Base-by-base conservation (phyloP, 306 rosid genomes). In the Pyrus pyrifolia region DNA sequence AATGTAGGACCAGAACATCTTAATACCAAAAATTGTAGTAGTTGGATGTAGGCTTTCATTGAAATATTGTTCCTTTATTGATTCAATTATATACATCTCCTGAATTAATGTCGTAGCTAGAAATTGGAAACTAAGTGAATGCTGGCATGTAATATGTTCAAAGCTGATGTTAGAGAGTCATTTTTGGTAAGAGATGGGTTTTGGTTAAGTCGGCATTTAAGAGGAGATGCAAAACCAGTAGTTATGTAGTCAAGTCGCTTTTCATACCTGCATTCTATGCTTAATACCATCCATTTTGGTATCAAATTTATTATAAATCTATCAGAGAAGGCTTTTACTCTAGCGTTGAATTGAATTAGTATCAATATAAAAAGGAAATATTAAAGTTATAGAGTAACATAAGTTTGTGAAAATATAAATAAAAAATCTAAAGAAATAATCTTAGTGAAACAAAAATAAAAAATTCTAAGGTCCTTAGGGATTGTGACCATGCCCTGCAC, bases 201-300 rank as follows among this genome's bases (percentile, higher is more conserved):
- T 55, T 82, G 65, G 58, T 25, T 35, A 74, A 82, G 75, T 78
- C 64, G 25, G 11, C 19, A 49, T 55, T 65, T 18, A 70, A 59
- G 69, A 4, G 42, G 69, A 74, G 15, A 27, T 17, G 49, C 35
- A 53, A 69, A 63, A 22, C n/a, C 52, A 53, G 64, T 9, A 70
- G 23, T 65, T 25, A 29, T 76, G 59, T 62, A 67, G 81, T 67
- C 79, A 68, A 63, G 68, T 77, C 85, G 33, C 64, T 45, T 33
- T 81, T 49, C 59, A 49, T 68, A 65, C 78, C 78, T 79, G 52
- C 31, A 57, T 40, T 67, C 67, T 27, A 42, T 72, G 58, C 70
- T 40, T 11, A 61, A 73, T 25, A 44, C 70, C 49, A 62, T 63
- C 46, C 45, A 64, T 71, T 72, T 59, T 27, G 68, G 71, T 44